Conservation (phyloP, 2,329 filamentous ascomycete genomes). For the Aspergillus thermomutatus region DNA sequence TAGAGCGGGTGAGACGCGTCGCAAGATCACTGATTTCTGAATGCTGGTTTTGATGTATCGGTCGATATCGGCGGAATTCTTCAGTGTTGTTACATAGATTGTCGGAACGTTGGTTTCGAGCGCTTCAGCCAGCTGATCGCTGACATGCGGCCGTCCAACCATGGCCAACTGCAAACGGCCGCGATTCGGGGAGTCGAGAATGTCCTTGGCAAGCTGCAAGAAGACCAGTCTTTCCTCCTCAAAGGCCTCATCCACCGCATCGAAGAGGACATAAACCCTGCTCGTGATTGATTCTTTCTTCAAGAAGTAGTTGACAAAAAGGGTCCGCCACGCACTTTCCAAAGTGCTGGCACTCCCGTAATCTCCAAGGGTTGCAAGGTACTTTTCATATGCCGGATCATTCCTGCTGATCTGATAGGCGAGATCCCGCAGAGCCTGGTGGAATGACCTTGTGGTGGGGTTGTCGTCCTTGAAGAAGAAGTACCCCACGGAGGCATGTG, state of each 20-base stretch:
- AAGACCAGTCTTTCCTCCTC: slow-evolving; percentile 38
- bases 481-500: slow-evolving; percentile 38
- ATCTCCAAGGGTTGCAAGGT: slow-evolving; percentile 34
- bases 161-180: slow-evolving; percentile 34
- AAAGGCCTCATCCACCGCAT: slow-evolving; percentile 48
- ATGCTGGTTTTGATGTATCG: slow-evolving; percentile 44
- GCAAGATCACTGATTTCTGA: slow-evolving; percentile 37
- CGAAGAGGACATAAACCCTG: slow-evolving; percentile 45
- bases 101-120: slow-evolving; percentile 37
- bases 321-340: slow-evolving; percentile 42
- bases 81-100: slow-evolving; percentile 43
- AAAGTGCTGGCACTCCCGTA: slow-evolving; percentile 45
- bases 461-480: slow-evolving; percentile 51
- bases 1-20: slow-evolving; percentile 27
- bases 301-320: slow-evolving; percentile 41
- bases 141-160: slow-evolving; percentile 42
- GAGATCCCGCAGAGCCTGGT: slow-evolving; percentile 46
- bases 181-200: slow-evolving; percentile 12
- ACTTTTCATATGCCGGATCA: slow-evolving; percentile 45
- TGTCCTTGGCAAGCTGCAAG: slow-evolving; percentile 32
- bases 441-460: slow-evolving; percentile 45
- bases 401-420: slow-evolving; percentile 48
- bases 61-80: slow-evolving; percentile 43
- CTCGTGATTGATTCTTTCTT: slow-evolving; percentile 29
- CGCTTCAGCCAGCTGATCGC: slow-evolving; percentile 34